Evolutionary conservation across 176 grass and related monocot species (phyloP).

Genomic region (Oryza glumipatula): DNA sequence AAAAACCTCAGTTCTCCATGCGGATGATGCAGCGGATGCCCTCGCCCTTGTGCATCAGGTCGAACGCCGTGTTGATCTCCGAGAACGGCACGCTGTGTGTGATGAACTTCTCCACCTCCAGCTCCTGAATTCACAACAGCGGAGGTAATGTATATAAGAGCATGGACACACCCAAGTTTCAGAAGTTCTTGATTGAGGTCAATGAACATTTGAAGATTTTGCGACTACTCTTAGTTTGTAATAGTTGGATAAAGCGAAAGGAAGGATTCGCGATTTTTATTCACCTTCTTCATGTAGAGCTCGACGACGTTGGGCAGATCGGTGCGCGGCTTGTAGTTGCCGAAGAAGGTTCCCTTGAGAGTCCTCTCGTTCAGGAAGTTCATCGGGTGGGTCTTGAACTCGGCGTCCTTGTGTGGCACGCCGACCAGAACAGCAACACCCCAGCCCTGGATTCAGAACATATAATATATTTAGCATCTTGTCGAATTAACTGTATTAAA

Average conservation of each 20-base stretch:
- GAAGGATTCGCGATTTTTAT: accelerated
- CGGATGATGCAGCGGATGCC: conserved; percentile 85
- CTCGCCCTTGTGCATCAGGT: conserved; percentile 72
- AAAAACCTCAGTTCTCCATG: conserved; percentile 60
- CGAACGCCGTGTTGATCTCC: conserved; percentile 83
- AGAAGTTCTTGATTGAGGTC: not conserved
- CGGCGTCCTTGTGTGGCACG: conserved; percentile 79
- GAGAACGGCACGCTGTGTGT: conserved; percentile 67
- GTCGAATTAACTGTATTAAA: not conserved
- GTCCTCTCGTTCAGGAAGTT: conserved; percentile 90
- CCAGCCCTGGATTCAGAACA: conserved; percentile 62
- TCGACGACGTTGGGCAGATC: conserved; percentile 84
- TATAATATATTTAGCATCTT: not conserved
- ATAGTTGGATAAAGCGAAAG: not conserved
- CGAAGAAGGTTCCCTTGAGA: conserved; percentile 93
- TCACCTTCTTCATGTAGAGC: conserved; percentile 75
- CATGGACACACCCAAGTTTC: not conserved
- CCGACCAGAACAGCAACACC: conserved; percentile 84
- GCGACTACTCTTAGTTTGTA: not conserved
- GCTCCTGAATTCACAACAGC: conserved; percentile 39
- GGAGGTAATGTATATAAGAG: too few relatives aligned
- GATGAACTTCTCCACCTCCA: conserved; percentile 91
- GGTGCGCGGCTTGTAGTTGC: conserved; percentile 82
- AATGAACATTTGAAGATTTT: not conserved
- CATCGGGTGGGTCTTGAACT: conserved; percentile 83